Evolutionary conservation across 345 rosid genomes (phyloP).

Genomic region (Durio zibethinus): DNA sequence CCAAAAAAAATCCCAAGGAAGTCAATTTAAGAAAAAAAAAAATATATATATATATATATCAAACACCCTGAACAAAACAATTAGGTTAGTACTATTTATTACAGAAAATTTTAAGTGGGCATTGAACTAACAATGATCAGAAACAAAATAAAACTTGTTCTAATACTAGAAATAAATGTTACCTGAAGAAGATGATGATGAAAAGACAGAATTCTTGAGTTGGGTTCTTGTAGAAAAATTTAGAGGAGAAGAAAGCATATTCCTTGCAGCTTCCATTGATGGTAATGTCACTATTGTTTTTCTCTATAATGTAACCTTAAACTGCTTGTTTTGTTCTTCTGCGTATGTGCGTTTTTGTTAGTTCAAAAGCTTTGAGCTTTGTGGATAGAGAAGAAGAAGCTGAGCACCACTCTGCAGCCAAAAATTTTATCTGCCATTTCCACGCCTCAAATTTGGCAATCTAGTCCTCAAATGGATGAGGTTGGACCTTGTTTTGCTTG

Average conservation of each 20-base stretch:
- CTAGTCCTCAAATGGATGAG: background rate
- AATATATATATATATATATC: too few relatives aligned
- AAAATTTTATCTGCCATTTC: background rate
- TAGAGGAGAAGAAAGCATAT: constrained; percentile 62
- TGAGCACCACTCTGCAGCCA: background rate
- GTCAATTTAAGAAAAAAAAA: background rate
- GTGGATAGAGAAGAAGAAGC: background rate
- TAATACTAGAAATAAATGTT: background rate
- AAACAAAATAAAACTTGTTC: background rate
- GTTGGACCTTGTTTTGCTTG: constrained; percentile 11
- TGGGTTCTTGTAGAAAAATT: constrained; percentile 51
- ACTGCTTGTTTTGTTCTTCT: constrained; percentile 13
- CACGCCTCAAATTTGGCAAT: constrained; percentile 19
- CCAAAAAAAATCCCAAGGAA: background rate
- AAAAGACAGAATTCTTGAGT: constrained; percentile 38
- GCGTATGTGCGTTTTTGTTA: background rate
- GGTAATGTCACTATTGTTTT: background rate
- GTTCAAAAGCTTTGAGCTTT: background rate
- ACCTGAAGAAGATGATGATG: constrained; percentile 55
- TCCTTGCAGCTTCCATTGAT: constrained; percentile 66
- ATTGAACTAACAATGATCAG: background rate
- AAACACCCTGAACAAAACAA: background rate
- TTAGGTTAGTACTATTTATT: background rate
- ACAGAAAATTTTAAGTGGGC: background rate
- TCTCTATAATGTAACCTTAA: background rate